Percentiles rank a stretch among this genome's conserved stretches.
These are phyloP conservation scores for Lachnellula suecica DNA, from an alignment of 2,329 filamentous ascomycete genomes.

Conservation along the genomic window DNA sequence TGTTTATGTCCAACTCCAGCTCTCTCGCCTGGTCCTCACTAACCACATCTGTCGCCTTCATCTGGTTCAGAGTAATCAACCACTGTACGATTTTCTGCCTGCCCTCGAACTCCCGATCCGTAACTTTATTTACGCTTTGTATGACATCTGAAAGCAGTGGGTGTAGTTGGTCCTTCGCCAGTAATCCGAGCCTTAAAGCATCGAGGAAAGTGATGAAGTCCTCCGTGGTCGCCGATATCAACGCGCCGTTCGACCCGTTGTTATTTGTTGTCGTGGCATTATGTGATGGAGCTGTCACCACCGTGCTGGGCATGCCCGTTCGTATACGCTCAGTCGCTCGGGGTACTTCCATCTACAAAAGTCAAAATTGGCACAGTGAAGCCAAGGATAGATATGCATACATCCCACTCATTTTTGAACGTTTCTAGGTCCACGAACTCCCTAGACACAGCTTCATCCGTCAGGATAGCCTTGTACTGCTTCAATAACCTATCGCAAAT, in stretches of 20 bases:
- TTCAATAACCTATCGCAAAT: constrained; percentile 92
- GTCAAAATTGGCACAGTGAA: constrained; percentile 3
- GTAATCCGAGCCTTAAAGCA: constrained; percentile 85
- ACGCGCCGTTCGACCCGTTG: constrained; percentile 45
- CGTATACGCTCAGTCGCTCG: constrained; percentile 89
- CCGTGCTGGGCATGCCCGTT: constrained; percentile 87
- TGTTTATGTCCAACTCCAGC: constrained; percentile 88
- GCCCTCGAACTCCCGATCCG: constrained; percentile 90
- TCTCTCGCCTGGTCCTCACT: constrained; percentile 85
- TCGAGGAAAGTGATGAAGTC: constrained; percentile 99
- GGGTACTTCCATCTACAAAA: constrained; percentile 79
- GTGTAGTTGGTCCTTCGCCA: constrained; percentile 96
- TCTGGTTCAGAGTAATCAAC: constrained; percentile 96
- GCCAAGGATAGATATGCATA: constrained; percentile 45
- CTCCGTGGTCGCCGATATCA: constrained; percentile 90
- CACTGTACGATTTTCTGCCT: constrained; percentile 98
- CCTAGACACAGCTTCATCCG: constrained; percentile 84
- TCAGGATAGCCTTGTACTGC: constrained; percentile 93
- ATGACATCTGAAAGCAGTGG: constrained; percentile 94
- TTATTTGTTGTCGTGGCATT: constrained; percentile 40
- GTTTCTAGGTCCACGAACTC: constrained; percentile 86
- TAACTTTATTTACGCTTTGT: constrained; percentile 95
- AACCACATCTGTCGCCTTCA: constrained; percentile 92
- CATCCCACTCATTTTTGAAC: constrained; percentile 91
- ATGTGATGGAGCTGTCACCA: constrained; percentile 51